Percentiles rank a stretch among this genome's conserved stretches.
Conservation (phyloP, 108 stramenopile species). For the Pseudonitzschia multiseries region DNA sequence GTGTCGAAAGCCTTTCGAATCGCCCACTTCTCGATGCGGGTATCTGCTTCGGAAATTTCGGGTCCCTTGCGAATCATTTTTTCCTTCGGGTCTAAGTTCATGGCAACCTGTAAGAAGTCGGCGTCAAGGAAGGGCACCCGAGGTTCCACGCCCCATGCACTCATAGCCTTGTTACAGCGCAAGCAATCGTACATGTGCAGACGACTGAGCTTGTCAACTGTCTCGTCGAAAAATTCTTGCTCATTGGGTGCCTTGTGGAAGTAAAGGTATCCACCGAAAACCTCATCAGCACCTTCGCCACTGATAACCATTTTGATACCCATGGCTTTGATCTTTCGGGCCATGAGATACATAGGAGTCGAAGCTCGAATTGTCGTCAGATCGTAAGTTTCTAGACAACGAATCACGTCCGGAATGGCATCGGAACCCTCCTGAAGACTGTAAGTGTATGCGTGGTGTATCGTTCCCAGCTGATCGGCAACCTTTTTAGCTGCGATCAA, state of each 20-base stretch:
- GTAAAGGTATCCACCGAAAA: slow-evolving; percentile 98
- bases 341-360: slow-evolving; percentile 98
- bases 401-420: slow-evolving; percentile 95
- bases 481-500: slow-evolving; percentile 92
- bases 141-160: slow-evolving; percentile 97
- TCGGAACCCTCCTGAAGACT: slow-evolving; percentile 97
- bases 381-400: slow-evolving; percentile 96
- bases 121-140: slow-evolving; percentile 97
- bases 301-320: slow-evolving; percentile 99
- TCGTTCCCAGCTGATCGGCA: slow-evolving; percentile 94
- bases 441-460: slow-evolving; percentile 96
- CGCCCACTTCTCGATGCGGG: slow-evolving; percentile 94
- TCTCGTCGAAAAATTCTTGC: slow-evolving; percentile 96
- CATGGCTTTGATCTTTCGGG: slow-evolving; percentile 98
- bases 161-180: slow-evolving; percentile 98
- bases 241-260: slow-evolving; percentile 99
- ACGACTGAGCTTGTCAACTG: slow-evolving; percentile 90
- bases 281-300: slow-evolving; percentile 98
- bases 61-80: slow-evolving; percentile 93
- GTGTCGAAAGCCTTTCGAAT: slow-evolving; percentile 98
- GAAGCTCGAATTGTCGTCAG: slow-evolving; percentile 96
- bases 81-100: slow-evolving; percentile 92
- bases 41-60: slow-evolving; percentile 68
- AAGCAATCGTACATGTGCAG: slow-evolving; percentile 98
- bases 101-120: slow-evolving; percentile 95